These are phyloP conservation scores for Penicillium cosmopolitanum DNA, from an alignment of 495 filamentous ascomycete species.

Conservation along the genomic window DNA sequence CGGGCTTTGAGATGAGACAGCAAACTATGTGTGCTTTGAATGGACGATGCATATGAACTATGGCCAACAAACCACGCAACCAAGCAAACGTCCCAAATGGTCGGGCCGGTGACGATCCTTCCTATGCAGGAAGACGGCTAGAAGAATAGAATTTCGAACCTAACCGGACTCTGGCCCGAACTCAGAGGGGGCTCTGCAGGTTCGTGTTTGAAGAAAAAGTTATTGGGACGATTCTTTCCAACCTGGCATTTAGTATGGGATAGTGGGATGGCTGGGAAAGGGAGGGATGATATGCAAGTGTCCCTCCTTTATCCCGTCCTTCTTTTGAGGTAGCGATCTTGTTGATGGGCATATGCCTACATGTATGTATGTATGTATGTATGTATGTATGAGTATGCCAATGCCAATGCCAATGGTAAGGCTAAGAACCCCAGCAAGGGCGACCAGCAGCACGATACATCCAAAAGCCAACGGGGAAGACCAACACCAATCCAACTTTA, in stretches of 20 bases:
- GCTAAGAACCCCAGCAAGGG: neutral
- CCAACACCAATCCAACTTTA: slow-evolving; percentile 19
- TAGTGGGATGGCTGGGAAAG: neutral
- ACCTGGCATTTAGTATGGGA: neutral
- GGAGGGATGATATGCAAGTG: neutral
- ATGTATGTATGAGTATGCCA: neutral
- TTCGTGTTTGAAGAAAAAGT: slow-evolving; percentile 5
- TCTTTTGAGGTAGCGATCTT: neutral
- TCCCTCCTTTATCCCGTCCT: neutral
- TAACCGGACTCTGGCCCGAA: neutral
- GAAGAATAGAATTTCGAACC: slow-evolving; percentile 2
- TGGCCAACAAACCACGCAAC: neutral
- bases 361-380: no score
- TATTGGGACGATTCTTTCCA: neutral
- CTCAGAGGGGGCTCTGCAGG: slow-evolving; percentile 5
- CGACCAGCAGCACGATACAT: neutral
- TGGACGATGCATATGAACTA: neutral
- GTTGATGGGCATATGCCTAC: neutral
- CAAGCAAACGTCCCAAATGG: slow-evolving; percentile 4
- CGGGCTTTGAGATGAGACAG: neutral
- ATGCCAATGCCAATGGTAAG: no score
- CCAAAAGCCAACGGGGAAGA: neutral
- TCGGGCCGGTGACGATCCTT: neutral
- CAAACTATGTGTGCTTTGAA: neutral
- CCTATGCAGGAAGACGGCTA: slow-evolving; percentile 3